Base-by-base conservation (phyloP, 805 yeast species). In the Candida chauliodis region DNA sequence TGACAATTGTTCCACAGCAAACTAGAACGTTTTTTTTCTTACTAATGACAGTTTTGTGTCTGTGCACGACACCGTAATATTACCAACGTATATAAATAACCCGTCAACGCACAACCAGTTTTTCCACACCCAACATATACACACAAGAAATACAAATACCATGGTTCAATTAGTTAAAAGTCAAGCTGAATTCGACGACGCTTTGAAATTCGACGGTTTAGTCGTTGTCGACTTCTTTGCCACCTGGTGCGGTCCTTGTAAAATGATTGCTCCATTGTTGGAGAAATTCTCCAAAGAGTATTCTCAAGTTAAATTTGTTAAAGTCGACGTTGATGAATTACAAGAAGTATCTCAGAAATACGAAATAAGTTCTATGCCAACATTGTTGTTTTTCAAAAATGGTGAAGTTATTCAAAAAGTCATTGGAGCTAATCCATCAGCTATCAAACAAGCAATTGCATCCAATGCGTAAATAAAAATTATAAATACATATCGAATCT, bases 171-270 rank as follows among this genome's bases (percentile, higher is more conserved):
- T 51, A 45, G 51, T 69, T 41, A 37, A 52, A 10, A 46, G 57
- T 37, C 51, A 46, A 31, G 52, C 59, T 41, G 90, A 89, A 61
- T 91, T 90, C 75, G 68, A 76, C 38, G 69, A 72, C 43, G 83
- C 81, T 49, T 75, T 83, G 56, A 52, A 64, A 42, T 72, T 71
- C 55, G 77, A 76, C 50, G 85, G 84, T 53, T 73, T 88, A 58
- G 90, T 88, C 51, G 90, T 93, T 52, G 87, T 93, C 51, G 98
- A 93, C 73, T 93, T 91, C 73, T 90, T 78, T 59, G 98, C 98
- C 54, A 80, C 90, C 45, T 93, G 98, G 97, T 91, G 99, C 69
- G 97, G 97, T 52, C 98, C 99, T 46, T 91, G 99, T 76, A 93
- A 91, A 77, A 86, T 86, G 80, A 84, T 93, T 67, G 90, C 96